Percentiles rank a stretch among this genome's conserved stretches.
phyloP scores from a whole-genome alignment of 2,329 filamentous ascomycete species.

The Penicillium sp. region DNA sequence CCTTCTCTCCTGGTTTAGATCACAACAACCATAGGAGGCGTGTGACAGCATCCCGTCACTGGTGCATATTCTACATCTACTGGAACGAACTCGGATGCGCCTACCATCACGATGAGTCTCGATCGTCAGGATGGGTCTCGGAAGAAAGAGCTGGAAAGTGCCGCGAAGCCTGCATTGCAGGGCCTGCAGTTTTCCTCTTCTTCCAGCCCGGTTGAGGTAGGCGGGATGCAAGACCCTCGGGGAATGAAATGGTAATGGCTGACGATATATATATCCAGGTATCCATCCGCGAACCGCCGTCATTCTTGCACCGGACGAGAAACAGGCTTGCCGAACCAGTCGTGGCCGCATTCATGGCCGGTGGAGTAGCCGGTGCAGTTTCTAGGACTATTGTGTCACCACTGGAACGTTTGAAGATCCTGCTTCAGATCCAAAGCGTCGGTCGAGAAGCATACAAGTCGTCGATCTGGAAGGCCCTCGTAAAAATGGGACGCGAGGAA shows the following conservation, averaged over 20 bases:
- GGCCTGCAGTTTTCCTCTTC: slow-evolving; percentile 23
- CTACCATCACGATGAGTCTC: slow-evolving; percentile 33
- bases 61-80: not conserved
- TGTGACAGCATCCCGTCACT: not conserved
- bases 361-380: slow-evolving; percentile 92
- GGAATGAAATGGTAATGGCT: not conserved
- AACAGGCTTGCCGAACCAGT: slow-evolving; percentile 73
- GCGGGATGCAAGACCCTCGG: not conserved
- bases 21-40: not conserved
- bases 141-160: slow-evolving; percentile 18
- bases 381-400: slow-evolving; percentile 96
- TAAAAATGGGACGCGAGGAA: slow-evolving; percentile 96
- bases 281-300: slow-evolving; percentile 11
- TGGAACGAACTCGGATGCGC: slow-evolving; percentile 2
- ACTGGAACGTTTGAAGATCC: slow-evolving; percentile 90
- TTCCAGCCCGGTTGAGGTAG: slow-evolving; percentile 23
- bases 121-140: slow-evolving; percentile 30
- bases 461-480: slow-evolving; percentile 81
- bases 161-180: slow-evolving; percentile 19
- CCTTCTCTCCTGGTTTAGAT: not conserved
- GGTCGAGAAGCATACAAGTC: slow-evolving; percentile 91
- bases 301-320: slow-evolving; percentile 26
- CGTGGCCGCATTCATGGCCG: slow-evolving; percentile 86
- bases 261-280: slow-evolving; percentile 18
- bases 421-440: slow-evolving; percentile 93